Percentiles rank a stretch among this genome's conserved stretches.
phyloP scores from a whole-genome alignment of 441 rosid genomes.

The Erodium texanum region DNA sequence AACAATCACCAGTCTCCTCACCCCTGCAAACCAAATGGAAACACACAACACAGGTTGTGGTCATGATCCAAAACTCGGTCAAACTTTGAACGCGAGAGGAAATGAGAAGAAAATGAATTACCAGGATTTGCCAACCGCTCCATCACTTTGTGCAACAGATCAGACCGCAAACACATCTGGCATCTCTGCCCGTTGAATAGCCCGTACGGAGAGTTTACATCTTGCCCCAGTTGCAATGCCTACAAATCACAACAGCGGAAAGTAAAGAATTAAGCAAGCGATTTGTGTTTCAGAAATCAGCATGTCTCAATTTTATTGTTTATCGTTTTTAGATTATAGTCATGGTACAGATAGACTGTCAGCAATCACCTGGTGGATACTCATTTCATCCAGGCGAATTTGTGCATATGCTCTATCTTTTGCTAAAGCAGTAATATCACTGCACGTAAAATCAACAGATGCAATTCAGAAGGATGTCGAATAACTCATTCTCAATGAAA shows the following conservation, averaged over 20 bases:
- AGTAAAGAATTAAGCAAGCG: neutral
- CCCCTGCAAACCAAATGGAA: slow-evolving; percentile 37
- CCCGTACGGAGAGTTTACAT: slow-evolving; percentile 27
- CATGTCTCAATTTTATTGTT: too few relatives aligned
- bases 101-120: slow-evolving; percentile 15
- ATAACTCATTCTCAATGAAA: neutral
- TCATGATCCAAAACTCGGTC: too few relatives aligned
- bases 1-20: slow-evolving; percentile 76
- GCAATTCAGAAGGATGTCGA: neutral
- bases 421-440: slow-evolving; percentile 96
- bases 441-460: slow-evolving; percentile 19
- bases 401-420: slow-evolving; percentile 93
- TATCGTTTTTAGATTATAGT: neutral
- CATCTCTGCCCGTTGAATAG: neutral
- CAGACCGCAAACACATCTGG: slow-evolving; percentile 70
- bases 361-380: slow-evolving; percentile 68
- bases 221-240: slow-evolving; percentile 94
- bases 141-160: slow-evolving; percentile 61
- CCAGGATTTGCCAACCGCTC: slow-evolving; percentile 83
- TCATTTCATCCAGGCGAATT: slow-evolving; percentile 82
- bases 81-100: too few relatives aligned
- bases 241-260: slow-evolving; percentile 15
- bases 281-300: neutral
- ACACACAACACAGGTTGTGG: too few relatives aligned
- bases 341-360: neutral